Evolutionary conservation across 2,329 filamentous ascomycete species (phyloP).

Genomic region (Fusarium metavorans): DNA sequence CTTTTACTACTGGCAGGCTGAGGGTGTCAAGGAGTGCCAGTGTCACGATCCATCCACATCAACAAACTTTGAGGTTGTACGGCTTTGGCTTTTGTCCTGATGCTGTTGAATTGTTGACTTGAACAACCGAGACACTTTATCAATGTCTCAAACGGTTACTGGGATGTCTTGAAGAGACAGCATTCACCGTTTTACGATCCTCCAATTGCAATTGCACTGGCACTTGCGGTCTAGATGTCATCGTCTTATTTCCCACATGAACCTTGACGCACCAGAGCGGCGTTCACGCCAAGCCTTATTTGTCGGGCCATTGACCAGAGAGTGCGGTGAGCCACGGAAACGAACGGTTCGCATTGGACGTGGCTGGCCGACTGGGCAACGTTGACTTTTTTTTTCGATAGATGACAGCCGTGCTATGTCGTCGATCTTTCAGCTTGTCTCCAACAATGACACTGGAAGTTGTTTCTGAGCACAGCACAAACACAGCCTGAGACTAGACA

Average conservation of each 20-base stretch:
- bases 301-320: neutral
- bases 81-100: neutral
- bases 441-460: neutral
- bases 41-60: neutral
- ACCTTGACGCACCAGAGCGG: slow-evolving; percentile 1
- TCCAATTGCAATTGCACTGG: slow-evolving; percentile 1
- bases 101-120: neutral
- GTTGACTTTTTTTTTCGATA: slow-evolving; percentile 1
- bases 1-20: neutral
- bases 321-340: slow-evolving; percentile 17
- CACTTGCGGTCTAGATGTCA: slow-evolving; percentile 17
- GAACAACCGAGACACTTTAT: neutral
- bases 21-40: neutral
- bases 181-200: neutral
- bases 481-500: neutral
- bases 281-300: slow-evolving; percentile 11
- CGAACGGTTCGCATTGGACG: neutral
- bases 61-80: neutral
- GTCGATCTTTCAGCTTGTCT: slow-evolving; percentile 15
- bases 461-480: neutral
- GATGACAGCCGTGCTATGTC: neutral
- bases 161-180: neutral
- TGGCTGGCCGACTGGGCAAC: neutral
- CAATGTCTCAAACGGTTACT: neutral
- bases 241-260: slow-evolving; percentile 15